Evolutionary conservation across 2,329 filamentous ascomycete genomes (phyloP).

Genomic region (Ophiostoma tasmaniense): DNA sequence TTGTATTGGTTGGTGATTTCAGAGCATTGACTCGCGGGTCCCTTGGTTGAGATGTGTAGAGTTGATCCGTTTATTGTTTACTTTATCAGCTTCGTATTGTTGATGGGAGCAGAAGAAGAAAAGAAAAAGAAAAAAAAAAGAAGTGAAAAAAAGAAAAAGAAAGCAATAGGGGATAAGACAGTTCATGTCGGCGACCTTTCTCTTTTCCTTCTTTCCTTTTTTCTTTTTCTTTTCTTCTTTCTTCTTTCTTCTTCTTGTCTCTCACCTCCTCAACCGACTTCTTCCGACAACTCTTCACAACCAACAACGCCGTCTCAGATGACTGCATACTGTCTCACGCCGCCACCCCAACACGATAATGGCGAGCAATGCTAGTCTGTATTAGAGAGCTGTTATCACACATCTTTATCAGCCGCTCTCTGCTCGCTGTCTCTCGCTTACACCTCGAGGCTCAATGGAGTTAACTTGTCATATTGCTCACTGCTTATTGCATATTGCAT

Average conservation of each 20-base stretch:
- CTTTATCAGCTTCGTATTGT: too few relatives aligned
- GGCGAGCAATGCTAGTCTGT: too few relatives aligned
- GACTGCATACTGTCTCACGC: conserved; percentile 5
- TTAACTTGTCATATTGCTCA: neutral
- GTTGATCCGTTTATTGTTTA: too few relatives aligned
- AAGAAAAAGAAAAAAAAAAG: neutral
- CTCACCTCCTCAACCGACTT: neutral
- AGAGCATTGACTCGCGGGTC: too few relatives aligned
- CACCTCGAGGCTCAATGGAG: neutral
- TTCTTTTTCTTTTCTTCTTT: neutral
- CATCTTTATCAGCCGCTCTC: too few relatives aligned
- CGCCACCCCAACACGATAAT: neutral
- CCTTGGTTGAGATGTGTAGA: too few relatives aligned
- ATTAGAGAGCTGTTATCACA: too few relatives aligned
- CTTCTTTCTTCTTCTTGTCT: neutral
- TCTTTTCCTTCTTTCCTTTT: neutral
- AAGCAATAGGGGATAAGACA: neutral
- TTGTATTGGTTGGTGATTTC: too few relatives aligned
- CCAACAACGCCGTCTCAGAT: conserved; percentile 1
- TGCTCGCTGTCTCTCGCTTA: neutral
- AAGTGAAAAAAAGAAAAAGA: neutral
- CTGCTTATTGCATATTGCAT: neutral
- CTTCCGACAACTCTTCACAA: neutral
- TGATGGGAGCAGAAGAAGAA: too few relatives aligned
- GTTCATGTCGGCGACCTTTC: neutral